phyloP scores from a whole-genome alignment of 2,329 filamentous ascomycete species.

The Ceratocystis cubensis region DNA sequence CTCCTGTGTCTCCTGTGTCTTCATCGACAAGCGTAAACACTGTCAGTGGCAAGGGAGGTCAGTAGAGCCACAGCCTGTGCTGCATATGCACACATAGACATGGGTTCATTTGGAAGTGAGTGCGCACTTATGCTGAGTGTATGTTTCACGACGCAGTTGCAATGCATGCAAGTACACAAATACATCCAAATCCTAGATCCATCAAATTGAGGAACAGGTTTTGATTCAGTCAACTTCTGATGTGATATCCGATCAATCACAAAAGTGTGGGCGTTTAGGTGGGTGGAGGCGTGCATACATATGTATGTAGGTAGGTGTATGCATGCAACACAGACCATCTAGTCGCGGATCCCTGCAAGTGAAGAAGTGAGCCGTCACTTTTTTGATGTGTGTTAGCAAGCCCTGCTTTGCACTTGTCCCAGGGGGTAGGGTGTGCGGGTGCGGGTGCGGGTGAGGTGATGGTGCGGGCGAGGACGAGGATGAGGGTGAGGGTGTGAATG shows the following conservation, averaged over 20 bases:
- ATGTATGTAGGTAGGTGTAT: neutral
- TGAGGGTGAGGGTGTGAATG: too few species aligned
- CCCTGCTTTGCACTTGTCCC: too few species aligned
- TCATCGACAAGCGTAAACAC: neutral
- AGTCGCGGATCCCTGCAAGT: too few species aligned
- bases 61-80: too few species aligned
- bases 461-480: too few species aligned
- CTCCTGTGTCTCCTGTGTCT: neutral
- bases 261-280: neutral
- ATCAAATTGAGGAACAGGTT: constrained; percentile 13
- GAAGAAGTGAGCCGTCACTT: too few species aligned
- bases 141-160: neutral
- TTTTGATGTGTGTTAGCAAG: too few species aligned
- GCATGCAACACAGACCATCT: neutral
- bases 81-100: neutral
- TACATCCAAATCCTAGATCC: neutral
- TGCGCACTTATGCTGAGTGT: neutral
- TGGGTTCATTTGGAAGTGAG: too few species aligned
- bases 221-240: neutral
- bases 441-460: too few species aligned
- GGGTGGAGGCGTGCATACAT: neutral
- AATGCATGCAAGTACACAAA: constrained; percentile 1
- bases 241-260: constrained; percentile 1
- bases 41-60: too few species aligned
- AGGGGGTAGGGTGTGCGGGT: too few species aligned